phyloP scores from a whole-genome alignment of 1,284 basidiomycete genomes.

The Trichosporon asahii region DNA sequence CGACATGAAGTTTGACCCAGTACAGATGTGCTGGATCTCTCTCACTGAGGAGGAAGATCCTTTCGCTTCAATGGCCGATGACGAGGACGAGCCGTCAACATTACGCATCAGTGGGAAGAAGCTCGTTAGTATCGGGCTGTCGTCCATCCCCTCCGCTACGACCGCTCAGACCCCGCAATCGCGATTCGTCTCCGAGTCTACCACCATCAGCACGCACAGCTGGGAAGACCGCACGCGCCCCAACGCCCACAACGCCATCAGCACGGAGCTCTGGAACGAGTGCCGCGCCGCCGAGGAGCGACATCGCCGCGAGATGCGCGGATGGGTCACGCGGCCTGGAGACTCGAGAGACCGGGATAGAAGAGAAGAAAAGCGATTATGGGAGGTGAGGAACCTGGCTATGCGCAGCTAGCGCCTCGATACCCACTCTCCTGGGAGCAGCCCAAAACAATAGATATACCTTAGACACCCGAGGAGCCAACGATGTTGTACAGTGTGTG shows the following conservation, averaged over 20 bases:
- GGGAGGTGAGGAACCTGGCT: conserved; percentile 49
- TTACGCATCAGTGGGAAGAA: conserved; percentile 53
- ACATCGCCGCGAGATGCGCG: conserved; percentile 74
- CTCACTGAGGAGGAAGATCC: conserved; percentile 89
- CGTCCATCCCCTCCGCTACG: not conserved
- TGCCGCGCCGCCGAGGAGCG: conserved; percentile 73
- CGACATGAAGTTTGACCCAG: conserved; percentile 94
- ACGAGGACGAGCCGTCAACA: conserved; percentile 61
- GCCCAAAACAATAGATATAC: not conserved
- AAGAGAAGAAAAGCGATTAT: conserved; percentile 44
- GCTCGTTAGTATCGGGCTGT: conserved; percentile 31
- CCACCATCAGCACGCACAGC: conserved; percentile 21
- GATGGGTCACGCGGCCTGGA: conserved; percentile 57
- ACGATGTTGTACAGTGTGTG: conserved; percentile 1
- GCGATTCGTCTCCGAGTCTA: conserved; percentile 36
- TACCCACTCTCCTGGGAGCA: too few relatives aligned
- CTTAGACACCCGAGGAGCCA: not conserved
- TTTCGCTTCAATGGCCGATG: conserved; percentile 82
- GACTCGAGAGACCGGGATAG: conserved; percentile 37
- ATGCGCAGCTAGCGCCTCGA: conserved; percentile 19
- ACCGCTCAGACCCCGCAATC: not conserved
- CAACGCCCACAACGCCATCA: conserved; percentile 12
- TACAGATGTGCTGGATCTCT: conserved; percentile 90
- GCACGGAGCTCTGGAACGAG: conserved; percentile 60
- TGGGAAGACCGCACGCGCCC: conserved; percentile 24